A percentile compares a stretch with the other conserved stretches of the same genome.
Conservation (phyloP, 345 rosid genomes). For the Gossypium anomalum region DNA sequence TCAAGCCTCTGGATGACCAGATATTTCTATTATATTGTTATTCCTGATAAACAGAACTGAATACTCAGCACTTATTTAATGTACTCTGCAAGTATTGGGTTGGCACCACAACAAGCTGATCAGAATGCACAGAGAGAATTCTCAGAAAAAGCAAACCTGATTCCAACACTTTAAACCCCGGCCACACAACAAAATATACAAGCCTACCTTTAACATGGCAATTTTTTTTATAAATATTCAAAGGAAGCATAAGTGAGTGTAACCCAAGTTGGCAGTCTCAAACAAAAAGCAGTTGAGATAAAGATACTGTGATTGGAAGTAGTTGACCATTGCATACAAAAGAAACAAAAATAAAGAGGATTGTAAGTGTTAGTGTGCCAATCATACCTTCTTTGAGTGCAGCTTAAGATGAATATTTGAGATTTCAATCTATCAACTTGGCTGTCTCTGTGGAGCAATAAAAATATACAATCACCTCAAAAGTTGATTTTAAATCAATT, state of each 20-base stretch:
- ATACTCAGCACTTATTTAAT: neutral
- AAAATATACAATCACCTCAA: slow-evolving; percentile 13
- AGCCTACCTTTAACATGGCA: neutral
- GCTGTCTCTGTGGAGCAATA: slow-evolving; percentile 51
- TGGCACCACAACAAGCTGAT: slow-evolving; percentile 5
- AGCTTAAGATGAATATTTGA: slow-evolving; percentile 65
- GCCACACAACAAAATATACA: neutral
- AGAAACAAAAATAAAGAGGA: neutral
- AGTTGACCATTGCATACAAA: slow-evolving; percentile 3
- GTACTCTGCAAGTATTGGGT: neutral
- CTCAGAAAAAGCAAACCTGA: neutral
- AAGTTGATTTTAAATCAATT: slow-evolving; percentile 1
- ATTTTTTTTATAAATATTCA: neutral
- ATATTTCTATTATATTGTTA: neutral
- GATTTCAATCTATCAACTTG: slow-evolving; percentile 76
- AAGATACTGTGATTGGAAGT: neutral
- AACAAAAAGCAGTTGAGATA: neutral
- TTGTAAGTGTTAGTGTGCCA: neutral
- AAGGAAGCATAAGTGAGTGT: neutral
- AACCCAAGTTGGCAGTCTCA: neutral
- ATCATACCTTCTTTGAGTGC: slow-evolving; percentile 80
- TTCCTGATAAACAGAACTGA: neutral
- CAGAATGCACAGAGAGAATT: neutral
- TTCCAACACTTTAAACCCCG: neutral
- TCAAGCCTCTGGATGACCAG: neutral